Evolutionary conservation across 73 alveolate genomes (phyloP).

Genomic region (Paramecium sonneborni): DNA sequence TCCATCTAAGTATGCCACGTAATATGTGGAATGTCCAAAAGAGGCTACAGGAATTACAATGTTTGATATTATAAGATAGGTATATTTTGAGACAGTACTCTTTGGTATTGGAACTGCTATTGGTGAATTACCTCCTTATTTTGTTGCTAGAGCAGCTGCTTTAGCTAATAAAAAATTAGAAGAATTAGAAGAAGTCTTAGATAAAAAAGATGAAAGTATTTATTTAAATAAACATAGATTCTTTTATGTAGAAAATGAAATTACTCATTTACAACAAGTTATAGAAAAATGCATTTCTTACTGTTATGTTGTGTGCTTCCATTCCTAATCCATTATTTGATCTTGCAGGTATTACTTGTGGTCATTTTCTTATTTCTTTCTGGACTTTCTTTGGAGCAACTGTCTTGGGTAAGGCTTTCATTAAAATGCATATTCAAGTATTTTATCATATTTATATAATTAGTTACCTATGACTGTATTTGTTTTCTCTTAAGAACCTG

Average conservation of each 20-base stretch:
- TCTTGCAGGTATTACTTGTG: slow-evolving; percentile 89
- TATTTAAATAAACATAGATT: not conserved
- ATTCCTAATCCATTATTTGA: slow-evolving; percentile 93
- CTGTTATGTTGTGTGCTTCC: slow-evolving; percentile 84
- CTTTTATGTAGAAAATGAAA: slow-evolving; percentile 71
- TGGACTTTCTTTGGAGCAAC: slow-evolving; percentile 88
- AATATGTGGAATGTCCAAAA: slow-evolving; percentile 70
- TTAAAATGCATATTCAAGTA: slow-evolving; percentile 81
- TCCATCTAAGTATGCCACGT: slow-evolving; percentile 80
- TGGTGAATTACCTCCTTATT: slow-evolving; percentile 94
- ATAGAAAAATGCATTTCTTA: slow-evolving; percentile 81
- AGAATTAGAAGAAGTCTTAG: slow-evolving; percentile 77
- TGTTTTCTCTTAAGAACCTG: slow-evolving; percentile 76
- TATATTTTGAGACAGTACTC: slow-evolving; percentile 81
- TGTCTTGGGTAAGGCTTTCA: slow-evolving; percentile 82
- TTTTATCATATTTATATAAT: not conserved
- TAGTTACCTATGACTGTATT: slow-evolving; percentile 70
- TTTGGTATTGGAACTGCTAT: slow-evolving; percentile 94
- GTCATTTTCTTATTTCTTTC: slow-evolving; percentile 86
- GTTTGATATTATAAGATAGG: slow-evolving; percentile 70
- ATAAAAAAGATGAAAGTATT: slow-evolving; percentile 45
- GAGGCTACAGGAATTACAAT: slow-evolving; percentile 69
- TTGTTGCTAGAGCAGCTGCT: slow-evolving; percentile 85
- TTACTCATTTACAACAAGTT: slow-evolving; percentile 67
- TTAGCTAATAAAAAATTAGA: slow-evolving; percentile 77